Percentiles rank a stretch among this genome's conserved stretches.
Evolutionary conservation across 129 eudicot genomes (phyloP).

Genomic region (Artemisia annua): DNA sequence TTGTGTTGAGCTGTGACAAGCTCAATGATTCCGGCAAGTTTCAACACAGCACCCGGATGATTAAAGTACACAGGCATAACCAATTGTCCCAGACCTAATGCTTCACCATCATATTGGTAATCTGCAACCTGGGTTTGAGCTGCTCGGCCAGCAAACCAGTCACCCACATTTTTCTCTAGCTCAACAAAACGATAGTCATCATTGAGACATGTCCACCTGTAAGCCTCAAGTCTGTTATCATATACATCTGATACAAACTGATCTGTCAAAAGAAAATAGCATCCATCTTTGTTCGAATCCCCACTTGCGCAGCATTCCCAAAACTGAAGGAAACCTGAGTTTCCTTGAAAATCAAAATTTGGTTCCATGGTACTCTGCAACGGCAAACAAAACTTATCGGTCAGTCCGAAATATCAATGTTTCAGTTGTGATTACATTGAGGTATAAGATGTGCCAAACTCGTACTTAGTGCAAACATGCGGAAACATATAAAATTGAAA

Average conservation of each 20-base stretch:
- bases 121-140: constrained; percentile 9
- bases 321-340: constrained; percentile 5
- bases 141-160: constrained; percentile 16
- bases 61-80: constrained; percentile 12
- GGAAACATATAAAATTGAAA: no score
- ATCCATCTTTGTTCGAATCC: neutral
- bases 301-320: neutral
- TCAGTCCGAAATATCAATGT: no score
- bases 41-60: neutral
- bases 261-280: neutral
- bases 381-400: no score
- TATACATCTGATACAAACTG: neutral
- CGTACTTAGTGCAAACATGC: no score
- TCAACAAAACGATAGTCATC: neutral
- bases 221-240: neutral
- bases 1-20: constrained; percentile 1
- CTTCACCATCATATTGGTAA: neutral
- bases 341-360: neutral
- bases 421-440: no score
- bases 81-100: neutral
- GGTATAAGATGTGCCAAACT: no score
- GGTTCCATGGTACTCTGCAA: no score
- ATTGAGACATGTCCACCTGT: constrained; percentile 7
- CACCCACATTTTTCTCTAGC: neutral
- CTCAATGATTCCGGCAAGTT: constrained; percentile 14